These are phyloP conservation scores for Asterophora parasitica DNA, from an alignment of 768 basidiomycete genomes.

Conservation along the genomic window DNA sequence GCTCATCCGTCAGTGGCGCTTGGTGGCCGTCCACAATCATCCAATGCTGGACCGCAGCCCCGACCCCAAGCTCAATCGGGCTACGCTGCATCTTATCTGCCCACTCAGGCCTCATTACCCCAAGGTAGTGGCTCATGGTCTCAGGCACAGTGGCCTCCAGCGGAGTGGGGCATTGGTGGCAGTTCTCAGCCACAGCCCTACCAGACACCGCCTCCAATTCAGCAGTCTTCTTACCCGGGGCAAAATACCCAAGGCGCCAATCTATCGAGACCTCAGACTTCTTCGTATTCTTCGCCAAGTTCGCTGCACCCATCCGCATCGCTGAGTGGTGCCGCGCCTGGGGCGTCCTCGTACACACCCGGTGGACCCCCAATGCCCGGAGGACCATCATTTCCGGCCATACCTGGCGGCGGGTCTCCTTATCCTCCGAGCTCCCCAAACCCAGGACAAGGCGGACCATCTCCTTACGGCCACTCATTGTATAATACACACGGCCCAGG, in stretches of 20 bases:
- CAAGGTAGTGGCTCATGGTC: constrained; percentile 5
- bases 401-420: constrained; percentile 5
- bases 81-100: constrained; percentile 1
- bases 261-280: constrained; percentile 27
- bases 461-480: constrained; percentile 11
- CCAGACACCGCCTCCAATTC: constrained; percentile 14
- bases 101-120: constrained; percentile 4
- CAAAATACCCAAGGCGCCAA: constrained; percentile 26
- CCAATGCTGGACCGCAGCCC: constrained; percentile 7
- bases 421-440: constrained; percentile 18
- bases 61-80: constrained; percentile 10
- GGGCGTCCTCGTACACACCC: constrained; percentile 5
- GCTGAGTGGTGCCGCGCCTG: constrained; percentile 8
- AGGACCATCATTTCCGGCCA: constrained; percentile 9
- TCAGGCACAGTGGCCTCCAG: constrained; percentile 34
- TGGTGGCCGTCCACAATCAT: constrained; percentile 8
- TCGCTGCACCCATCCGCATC: constrained; percentile 24
- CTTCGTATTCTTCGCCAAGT: constrained; percentile 11
- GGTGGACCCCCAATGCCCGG: constrained; percentile 16
- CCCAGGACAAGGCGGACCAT: constrained; percentile 11
- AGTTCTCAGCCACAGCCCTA: constrained; percentile 4
- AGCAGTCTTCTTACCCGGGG: constrained; percentile 13
- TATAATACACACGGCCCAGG: constrained; percentile 14
- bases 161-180: constrained; percentile 32
- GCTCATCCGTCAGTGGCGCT: constrained; percentile 22